phyloP scores from a whole-genome alignment of 148 eudicot species.

The Amaranthus palmeri region DNA sequence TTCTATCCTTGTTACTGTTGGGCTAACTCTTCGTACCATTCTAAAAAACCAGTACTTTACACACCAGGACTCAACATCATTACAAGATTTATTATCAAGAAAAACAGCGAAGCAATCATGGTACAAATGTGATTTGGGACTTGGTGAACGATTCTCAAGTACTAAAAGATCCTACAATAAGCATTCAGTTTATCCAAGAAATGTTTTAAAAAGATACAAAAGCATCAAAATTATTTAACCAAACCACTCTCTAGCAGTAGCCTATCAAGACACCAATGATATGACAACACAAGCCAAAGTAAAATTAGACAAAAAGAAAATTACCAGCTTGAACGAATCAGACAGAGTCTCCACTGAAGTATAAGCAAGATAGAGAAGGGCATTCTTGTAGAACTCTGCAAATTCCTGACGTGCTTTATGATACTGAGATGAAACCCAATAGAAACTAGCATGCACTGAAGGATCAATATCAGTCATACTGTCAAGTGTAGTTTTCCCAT shows the following conservation, averaged over 20 bases:
- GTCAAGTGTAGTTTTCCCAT: conserved; percentile 78
- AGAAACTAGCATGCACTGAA: conserved; percentile 81
- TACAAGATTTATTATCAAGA: no score
- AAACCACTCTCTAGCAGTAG: not conserved
- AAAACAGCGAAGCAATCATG: no score
- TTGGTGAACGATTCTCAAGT: no score
- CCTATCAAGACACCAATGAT: not conserved
- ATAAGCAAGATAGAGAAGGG: conserved; percentile 91
- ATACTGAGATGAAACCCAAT: conserved; percentile 88
- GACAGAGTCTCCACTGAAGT: conserved; percentile 93
- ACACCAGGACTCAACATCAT: not conserved
- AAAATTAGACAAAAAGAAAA: not conserved
- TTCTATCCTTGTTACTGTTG: not conserved
- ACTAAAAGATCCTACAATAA: not conserved
- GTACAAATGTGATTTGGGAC: not conserved
- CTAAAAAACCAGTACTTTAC: not conserved
- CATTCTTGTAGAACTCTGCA: conserved; percentile 90
- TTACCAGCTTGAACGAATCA: conserved; percentile 87
- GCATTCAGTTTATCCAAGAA: not conserved
- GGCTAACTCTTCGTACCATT: not conserved
- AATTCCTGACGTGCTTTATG: conserved; percentile 79
- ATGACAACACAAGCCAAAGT: not conserved
- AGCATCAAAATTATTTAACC: not conserved
- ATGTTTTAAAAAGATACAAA: not conserved
- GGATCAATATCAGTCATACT: conserved; percentile 98